Evolutionary conservation across 139 green algal species (phyloP), one percentile per base, ranked within the genome.

Genomic region (Choricystis sp.): DNA sequence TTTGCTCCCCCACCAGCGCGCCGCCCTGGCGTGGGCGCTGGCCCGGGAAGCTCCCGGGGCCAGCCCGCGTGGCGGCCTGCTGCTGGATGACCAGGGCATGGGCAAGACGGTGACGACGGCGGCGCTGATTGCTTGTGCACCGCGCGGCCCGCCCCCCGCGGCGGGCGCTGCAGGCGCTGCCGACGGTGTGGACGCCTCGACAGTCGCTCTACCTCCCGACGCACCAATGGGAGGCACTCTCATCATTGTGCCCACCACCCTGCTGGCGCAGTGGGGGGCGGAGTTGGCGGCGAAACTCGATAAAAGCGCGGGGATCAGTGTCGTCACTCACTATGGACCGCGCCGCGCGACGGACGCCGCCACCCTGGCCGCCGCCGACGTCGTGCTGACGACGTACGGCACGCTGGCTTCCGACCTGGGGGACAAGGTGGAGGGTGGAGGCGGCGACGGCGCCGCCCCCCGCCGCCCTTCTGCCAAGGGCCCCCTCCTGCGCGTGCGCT

Each of bases 371-470:
- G 22, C 29, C 19, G 88, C 84, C 66, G 74, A 65, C 19, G 76
- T 92, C 26, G 88, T 96, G 23, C 68, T 96, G n/a, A 96, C 89
- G 22, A 96, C 90, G 0, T 97, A 94, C 69, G 74, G 77, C 52
- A 95, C 80, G 9, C 68, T 96, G 59, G 75, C 74, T 0, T 52
- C 40, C 40, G 40, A 91, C 59, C 29, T 67, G 31, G 31, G 31
- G 26, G 62, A 69, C 76, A 2, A 72, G 74, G 40, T 21, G 40
- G 40, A 52, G 40, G 40, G 40, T 52, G 40, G 16, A 52, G 40
- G 40, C 40, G 40, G 40, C 40, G 40, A 52, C 40, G 40, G 40
- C 40, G 9, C 40, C 9, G 9, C 40, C 40, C 9, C 9, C 40
- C 40, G 20, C 60, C 65, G 14, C 26, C 56, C 40, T 21, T 16